These are phyloP conservation scores for Coleophoma crateriformis DNA, from an alignment of 2,329 filamentous ascomycete species.

Conservation along the genomic window DNA sequence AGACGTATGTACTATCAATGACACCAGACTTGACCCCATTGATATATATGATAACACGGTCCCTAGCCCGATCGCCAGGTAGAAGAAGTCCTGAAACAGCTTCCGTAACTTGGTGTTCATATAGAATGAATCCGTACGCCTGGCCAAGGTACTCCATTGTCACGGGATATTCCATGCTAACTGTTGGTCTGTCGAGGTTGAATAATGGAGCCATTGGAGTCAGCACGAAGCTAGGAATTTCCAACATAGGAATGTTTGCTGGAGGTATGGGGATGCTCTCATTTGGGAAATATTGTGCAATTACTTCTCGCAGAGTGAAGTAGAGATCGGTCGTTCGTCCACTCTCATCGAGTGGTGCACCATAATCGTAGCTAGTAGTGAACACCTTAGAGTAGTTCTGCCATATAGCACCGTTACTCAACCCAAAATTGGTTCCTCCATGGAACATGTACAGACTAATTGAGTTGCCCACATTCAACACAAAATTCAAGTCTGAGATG, in stretches of 20 bases:
- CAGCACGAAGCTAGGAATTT: too few species aligned
- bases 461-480: slow-evolving; percentile 32
- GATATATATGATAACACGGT: slow-evolving; percentile 42
- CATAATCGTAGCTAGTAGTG: slow-evolving; percentile 45
- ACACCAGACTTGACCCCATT: slow-evolving; percentile 36
- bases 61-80: slow-evolving; percentile 37
- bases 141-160: slow-evolving; percentile 41
- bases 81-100: slow-evolving; percentile 27
- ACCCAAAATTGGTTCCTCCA: slow-evolving; percentile 45
- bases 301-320: slow-evolving; percentile 5
- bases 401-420: slow-evolving; percentile 40
- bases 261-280: too few species aligned
- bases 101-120: slow-evolving; percentile 29
- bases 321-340: slow-evolving; percentile 40
- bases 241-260: too few species aligned
- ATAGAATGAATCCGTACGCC: slow-evolving; percentile 37
- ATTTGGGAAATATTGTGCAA: too few species aligned
- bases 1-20: slow-evolving; percentile 38
- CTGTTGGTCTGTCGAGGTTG: slow-evolving; percentile 31
- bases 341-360: slow-evolving; percentile 42
- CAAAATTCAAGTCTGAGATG: slow-evolving; percentile 30
- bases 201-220: slow-evolving; percentile 6
- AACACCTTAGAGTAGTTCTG: slow-evolving; percentile 33
- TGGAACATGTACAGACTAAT: slow-evolving; percentile 49
- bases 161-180: slow-evolving; percentile 31